These are phyloP conservation scores for Ascochyta rabiei DNA, from an alignment of 2,329 filamentous ascomycete species.

Conservation along the genomic window DNA sequence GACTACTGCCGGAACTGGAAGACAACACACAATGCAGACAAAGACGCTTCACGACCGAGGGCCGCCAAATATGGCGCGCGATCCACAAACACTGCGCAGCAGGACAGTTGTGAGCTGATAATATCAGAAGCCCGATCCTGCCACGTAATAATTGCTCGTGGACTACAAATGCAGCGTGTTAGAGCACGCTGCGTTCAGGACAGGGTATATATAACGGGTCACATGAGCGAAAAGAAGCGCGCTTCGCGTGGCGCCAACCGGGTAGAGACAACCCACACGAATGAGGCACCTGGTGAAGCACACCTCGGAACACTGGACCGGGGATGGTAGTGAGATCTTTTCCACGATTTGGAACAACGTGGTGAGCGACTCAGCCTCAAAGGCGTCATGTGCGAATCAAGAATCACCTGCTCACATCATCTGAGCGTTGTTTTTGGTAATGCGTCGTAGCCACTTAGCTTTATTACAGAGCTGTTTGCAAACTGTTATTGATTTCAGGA, in stretches of 20 bases:
- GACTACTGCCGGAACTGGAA: too few relatives aligned
- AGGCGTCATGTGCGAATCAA: slow-evolving; percentile 5
- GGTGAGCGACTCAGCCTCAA: not conserved
- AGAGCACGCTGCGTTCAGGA: not conserved
- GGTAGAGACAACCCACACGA: not conserved
- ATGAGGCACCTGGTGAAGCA: not conserved
- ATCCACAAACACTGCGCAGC: not conserved
- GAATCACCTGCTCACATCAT: not conserved
- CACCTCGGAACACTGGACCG: not conserved
- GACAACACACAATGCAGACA: too few relatives aligned
- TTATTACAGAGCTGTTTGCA: too few relatives aligned
- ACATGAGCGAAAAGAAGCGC: slow-evolving; percentile 12
- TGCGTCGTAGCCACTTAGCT: too few relatives aligned
- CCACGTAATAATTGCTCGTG: not conserved
- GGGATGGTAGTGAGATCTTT: not conserved
- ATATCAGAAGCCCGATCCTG: not conserved
- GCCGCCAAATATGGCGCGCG: too few relatives aligned
- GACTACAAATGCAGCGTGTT: not conserved
- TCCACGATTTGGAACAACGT: not conserved
- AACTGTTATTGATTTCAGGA: too few relatives aligned
- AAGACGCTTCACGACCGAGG: too few relatives aligned
- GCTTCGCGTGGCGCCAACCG: slow-evolving; percentile 1
- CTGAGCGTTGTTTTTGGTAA: too few relatives aligned
- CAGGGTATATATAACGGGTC: not conserved
- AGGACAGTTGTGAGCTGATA: not conserved